These are phyloP conservation scores for Cinchona pubescens DNA, from an alignment of 257 asterid species.

Conservation along the genomic window DNA sequence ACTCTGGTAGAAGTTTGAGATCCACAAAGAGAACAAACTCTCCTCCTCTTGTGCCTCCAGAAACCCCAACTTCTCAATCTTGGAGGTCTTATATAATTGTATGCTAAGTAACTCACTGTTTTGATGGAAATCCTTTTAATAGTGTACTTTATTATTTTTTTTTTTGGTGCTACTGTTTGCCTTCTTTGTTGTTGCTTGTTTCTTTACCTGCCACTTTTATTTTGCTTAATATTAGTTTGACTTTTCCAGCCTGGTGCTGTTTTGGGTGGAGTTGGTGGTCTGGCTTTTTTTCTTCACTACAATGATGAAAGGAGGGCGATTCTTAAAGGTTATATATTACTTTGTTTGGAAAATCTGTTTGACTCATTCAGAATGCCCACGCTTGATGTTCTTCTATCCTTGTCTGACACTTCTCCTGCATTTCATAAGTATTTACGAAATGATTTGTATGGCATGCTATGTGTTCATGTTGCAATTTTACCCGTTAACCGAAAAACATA, in stretches of 20 bases:
- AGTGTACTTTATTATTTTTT: slow-evolving; percentile 6
- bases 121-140: slow-evolving; percentile 21
- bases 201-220: slow-evolving; percentile 15
- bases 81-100: slow-evolving; percentile 61
- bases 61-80: slow-evolving; percentile 30
- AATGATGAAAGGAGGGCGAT: slow-evolving; percentile 90
- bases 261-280: slow-evolving; percentile 74
- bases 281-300: slow-evolving; percentile 53
- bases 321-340: slow-evolving; percentile 55
- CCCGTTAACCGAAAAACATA: too few species aligned
- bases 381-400: background rate
- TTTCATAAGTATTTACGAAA: background rate
- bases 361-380: background rate
- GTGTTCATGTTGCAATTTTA: background rate
- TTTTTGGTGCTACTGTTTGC: slow-evolving; percentile 6
- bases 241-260: slow-evolving; percentile 76
- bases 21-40: slow-evolving; percentile 29
- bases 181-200: background rate
- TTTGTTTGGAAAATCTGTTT: background rate
- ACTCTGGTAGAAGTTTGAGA: slow-evolving; percentile 36
- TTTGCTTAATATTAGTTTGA: slow-evolving; percentile 41
- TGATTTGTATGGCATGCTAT: background rate
- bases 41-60: slow-evolving; percentile 34
- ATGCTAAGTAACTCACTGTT: slow-evolving; percentile 35
- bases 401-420: background rate